Evolutionary conservation across 331 rosid genomes (phyloP).

Genomic region (Malus hybrid): DNA sequence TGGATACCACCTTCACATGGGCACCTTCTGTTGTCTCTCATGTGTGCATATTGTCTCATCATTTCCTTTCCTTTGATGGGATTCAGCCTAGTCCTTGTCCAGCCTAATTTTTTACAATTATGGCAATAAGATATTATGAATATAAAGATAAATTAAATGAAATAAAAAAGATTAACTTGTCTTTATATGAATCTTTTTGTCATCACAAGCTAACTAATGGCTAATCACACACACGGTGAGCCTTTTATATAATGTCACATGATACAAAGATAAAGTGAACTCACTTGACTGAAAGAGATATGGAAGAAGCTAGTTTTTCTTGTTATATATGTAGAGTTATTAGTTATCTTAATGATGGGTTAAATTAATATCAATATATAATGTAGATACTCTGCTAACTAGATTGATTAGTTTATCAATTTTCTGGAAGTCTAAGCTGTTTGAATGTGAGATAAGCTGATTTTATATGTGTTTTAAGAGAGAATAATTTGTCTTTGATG

Average conservation of each 20-base stretch:
- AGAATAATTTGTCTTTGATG: neutral
- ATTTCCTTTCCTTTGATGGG: conserved; percentile 8
- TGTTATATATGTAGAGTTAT: too few species aligned
- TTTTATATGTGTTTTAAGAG: neutral
- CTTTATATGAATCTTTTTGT: neutral
- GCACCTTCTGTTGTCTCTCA: conserved; percentile 45
- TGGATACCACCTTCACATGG: conserved; percentile 47
- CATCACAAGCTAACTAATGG: conserved; percentile 1
- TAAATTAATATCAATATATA: too few species aligned
- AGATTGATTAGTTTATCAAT: neutral
- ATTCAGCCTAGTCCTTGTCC: conserved; percentile 12
- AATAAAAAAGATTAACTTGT: neutral
- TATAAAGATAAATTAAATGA: neutral
- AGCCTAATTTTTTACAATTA: conserved; percentile 1
- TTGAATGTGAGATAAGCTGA: neutral
- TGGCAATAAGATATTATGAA: neutral
- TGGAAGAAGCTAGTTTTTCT: neutral
- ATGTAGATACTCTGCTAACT: neutral
- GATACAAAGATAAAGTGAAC: conserved; percentile 18
- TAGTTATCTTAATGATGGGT: neutral
- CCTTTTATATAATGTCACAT: conserved; percentile 20
- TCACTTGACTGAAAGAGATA: conserved; percentile 20
- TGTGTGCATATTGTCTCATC: conserved; percentile 22
- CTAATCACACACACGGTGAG: neutral
- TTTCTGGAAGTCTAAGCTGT: neutral